Evolutionary conservation across 2,329 filamentous ascomycete species (phyloP).

Genomic region (Lasiodiplodia theobromae): DNA sequence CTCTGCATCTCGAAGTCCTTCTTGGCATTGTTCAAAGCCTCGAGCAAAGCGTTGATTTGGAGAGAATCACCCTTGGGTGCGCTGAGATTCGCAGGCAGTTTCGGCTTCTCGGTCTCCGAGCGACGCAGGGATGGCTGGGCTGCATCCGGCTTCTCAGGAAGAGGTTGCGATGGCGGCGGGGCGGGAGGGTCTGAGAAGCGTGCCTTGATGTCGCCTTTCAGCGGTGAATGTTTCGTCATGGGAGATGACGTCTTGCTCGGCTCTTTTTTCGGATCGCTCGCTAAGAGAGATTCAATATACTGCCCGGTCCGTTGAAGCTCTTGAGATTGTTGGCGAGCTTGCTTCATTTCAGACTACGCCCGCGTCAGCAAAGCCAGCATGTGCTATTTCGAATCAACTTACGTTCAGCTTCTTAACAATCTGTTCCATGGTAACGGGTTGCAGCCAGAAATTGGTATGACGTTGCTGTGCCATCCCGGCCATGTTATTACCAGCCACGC

Average conservation of each 20-base stretch:
- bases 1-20: constrained; percentile 87
- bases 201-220: constrained; percentile 76
- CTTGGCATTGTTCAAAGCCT: constrained; percentile 82
- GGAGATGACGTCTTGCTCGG: constrained; percentile 53
- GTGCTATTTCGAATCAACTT: constrained; percentile 49
- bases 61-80: constrained; percentile 61
- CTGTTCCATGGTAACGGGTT: constrained; percentile 90
- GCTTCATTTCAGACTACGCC: constrained; percentile 83
- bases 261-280: constrained; percentile 69
- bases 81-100: constrained; percentile 51
- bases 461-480: constrained; percentile 73
- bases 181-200: constrained; percentile 93
- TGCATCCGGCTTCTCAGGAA: constrained; percentile 90
- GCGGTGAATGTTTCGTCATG: constrained; percentile 53
- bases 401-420: constrained; percentile 88
- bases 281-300: constrained; percentile 78
- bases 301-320: constrained; percentile 84
- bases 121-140: constrained; percentile 73
- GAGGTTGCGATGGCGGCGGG: constrained; percentile 88
- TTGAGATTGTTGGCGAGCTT: constrained; percentile 84
- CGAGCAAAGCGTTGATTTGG: constrained; percentile 84
- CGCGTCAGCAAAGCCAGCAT: constrained; percentile 4
- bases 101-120: constrained; percentile 76
- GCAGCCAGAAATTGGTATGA: constrained; percentile 82
- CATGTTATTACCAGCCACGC: constrained; percentile 62